A percentile compares a stretch with the other conserved stretches of the same genome.
Evolutionary conservation across 140 eudicot species (phyloP).

Genomic region (Senecio squalidus): DNA sequence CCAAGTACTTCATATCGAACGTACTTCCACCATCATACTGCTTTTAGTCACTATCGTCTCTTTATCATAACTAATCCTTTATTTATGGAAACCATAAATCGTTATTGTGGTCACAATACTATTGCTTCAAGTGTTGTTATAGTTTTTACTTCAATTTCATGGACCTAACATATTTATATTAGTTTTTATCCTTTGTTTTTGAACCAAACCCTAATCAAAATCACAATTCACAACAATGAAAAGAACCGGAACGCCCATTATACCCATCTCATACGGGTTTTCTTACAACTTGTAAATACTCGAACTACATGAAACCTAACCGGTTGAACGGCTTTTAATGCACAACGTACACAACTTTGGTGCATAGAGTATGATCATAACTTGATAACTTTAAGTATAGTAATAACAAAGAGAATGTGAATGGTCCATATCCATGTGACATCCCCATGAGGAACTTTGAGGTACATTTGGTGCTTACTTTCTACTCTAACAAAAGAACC

Average conservation of each 20-base stretch:
- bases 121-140: too few relatives aligned
- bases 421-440: conserved; percentile 37
- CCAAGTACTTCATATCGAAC: not conserved
- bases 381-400: conserved; percentile 11
- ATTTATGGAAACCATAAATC: too few relatives aligned
- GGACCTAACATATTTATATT: too few relatives aligned
- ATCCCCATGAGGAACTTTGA: conserved; percentile 12
- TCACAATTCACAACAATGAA: not conserved
- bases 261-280: not conserved
- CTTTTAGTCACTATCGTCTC: too few relatives aligned
- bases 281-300: conserved; percentile 18
- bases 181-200: too few relatives aligned
- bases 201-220: too few relatives aligned
- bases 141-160: too few relatives aligned
- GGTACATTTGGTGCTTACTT: conserved; percentile 32
- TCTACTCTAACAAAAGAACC: conserved; percentile 14
- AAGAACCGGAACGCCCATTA: conserved; percentile 1
- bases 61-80: too few relatives aligned
- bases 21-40: not conserved
- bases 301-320: conserved; percentile 16
- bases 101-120: too few relatives aligned
- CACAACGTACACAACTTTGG: conserved; percentile 8
- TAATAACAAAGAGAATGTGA: conserved; percentile 33
- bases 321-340: conserved; percentile 6
- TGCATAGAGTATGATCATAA: conserved; percentile 13